Percentiles rank a stretch among this genome's conserved stretches.
These are phyloP conservation scores for Hura crepitans DNA, from an alignment of 441 rosid genomes.

Conservation along the genomic window DNA sequence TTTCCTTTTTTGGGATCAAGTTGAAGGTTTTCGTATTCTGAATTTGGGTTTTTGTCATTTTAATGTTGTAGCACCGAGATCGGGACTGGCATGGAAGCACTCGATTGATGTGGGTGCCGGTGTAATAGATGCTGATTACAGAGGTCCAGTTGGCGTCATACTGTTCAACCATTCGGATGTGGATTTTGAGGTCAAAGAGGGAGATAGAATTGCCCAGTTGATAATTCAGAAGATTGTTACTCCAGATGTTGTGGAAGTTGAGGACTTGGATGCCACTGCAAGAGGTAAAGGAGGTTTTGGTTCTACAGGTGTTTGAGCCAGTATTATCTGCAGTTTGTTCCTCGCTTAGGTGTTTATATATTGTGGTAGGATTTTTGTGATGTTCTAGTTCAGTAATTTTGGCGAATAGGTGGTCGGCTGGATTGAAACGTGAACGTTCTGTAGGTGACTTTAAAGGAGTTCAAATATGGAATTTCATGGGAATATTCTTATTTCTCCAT, in stretches of 20 bases:
- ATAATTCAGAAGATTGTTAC: slow-evolving; percentile 63
- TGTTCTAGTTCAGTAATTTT: neutral
- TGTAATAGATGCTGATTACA: slow-evolving; percentile 71
- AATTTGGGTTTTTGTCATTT: neutral
- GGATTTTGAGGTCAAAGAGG: slow-evolving; percentile 59
- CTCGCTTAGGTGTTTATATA: neutral
- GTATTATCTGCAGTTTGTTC: too few species aligned
- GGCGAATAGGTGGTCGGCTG: neutral
- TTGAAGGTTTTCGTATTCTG: neutral
- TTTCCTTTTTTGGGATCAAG: neutral
- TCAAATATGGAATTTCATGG: too few species aligned
- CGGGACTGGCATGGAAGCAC: slow-evolving; percentile 76
- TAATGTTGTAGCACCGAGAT: slow-evolving; percentile 55
- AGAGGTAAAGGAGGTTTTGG: slow-evolving; percentile 81
- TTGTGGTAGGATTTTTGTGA: neutral
- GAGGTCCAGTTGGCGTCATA: slow-evolving; percentile 73
- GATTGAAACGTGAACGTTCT: neutral
- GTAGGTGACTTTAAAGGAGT: neutral
- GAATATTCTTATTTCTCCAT: neutral
- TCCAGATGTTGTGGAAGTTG: slow-evolving; percentile 57
- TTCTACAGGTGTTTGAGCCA: slow-evolving; percentile 54
- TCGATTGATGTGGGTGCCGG: slow-evolving; percentile 83
- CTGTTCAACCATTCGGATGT: slow-evolving; percentile 63
- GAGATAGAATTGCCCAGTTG: slow-evolving; percentile 72
- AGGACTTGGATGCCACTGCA: slow-evolving; percentile 52